A percentile compares a stretch with the other conserved stretches of the same genome.
Conservation (phyloP, 768 basidiomycete species). For the Pisolithus sp. region DNA sequence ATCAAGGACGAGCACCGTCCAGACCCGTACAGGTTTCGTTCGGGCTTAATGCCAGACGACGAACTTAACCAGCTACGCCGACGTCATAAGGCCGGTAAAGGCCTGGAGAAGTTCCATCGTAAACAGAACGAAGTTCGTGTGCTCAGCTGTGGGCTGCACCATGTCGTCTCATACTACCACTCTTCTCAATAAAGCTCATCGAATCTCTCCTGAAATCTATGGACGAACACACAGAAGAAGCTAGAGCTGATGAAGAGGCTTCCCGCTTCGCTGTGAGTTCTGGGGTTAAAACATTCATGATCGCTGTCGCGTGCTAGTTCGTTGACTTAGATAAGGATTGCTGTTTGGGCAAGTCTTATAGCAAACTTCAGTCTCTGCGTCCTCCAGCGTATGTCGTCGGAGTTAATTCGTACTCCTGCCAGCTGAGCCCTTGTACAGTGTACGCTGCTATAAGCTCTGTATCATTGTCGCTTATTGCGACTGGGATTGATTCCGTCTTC, state of each 20-base stretch:
- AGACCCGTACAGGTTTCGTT: constrained; percentile 67
- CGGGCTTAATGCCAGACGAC: constrained; percentile 53
- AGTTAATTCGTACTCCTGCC: constrained; percentile 12
- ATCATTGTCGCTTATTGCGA: constrained; percentile 84
- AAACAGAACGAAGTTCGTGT: constrained; percentile 64
- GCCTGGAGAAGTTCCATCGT: constrained; percentile 58
- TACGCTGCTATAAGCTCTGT: constrained; percentile 85
- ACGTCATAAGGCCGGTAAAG: constrained; percentile 52
- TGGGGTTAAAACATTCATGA: background rate
- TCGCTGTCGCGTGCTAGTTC: background rate
- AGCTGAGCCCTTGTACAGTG: constrained; percentile 38
- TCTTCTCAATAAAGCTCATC: constrained; percentile 54
- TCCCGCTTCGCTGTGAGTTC: constrained; percentile 57
- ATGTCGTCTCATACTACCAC: constrained; percentile 2
- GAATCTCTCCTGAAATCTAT: constrained; percentile 83
- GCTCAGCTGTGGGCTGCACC: background rate
- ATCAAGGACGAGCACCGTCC: constrained; percentile 28
- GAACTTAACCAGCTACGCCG: constrained; percentile 57
- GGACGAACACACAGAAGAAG: constrained; percentile 83
- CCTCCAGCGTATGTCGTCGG: constrained; percentile 48
- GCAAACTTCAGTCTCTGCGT: constrained; percentile 69
- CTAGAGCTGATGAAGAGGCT: constrained; percentile 59
- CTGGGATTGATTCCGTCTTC: constrained; percentile 81
- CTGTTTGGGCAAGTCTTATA: constrained; percentile 76
- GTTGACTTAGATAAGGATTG: constrained; percentile 68